Evolutionary conservation across 495 filamentous ascomycete species (phyloP), one percentile per base, ranked within the genome.

Genomic region (Letharia columbiana): DNA sequence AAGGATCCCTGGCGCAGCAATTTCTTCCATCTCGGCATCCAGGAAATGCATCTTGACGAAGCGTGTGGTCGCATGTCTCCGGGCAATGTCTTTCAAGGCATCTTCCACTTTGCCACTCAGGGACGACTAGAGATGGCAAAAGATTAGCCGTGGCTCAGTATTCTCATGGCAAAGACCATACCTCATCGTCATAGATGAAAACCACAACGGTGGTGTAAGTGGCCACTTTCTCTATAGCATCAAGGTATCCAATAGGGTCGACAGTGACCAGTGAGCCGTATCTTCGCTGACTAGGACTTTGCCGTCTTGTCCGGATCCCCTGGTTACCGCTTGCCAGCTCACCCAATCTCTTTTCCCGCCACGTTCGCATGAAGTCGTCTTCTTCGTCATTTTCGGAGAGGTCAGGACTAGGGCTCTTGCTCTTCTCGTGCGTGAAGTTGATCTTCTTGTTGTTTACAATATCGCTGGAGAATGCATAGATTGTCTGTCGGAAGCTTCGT

Each of bases 11-110:
- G 94, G 94, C 1, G 94, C 90, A 64, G 89, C 86, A 64, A 91
- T 90, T 67, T 89, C 84, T 73, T 96, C 91, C 83, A 98, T 97
- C 75, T 98, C 95, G 40, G 96, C 93, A 67, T 96, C 95, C 63
- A 89, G 86, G 73, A 90, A 89, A 76, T 96, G 90, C 41, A 98
- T 83, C 75, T 92, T 94, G 75, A 98, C 83, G 72, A 98, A 98
- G 68, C 89, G 90, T 49, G 88, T 86, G 40, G 86, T 80, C 37
- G 82, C 77, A 69, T 98, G 79, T 65, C 81, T 79, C 63, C 81
- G 77, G 56, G 93, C 90, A 41, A 98, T 81, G 4, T 84, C 84
- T 41, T 79, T 80, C 50, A 98, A 75, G 44, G 88, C 91, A 45
- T 86, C 84, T 73, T 96, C 91, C 69, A 96, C 87, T 60, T 89